These are phyloP conservation scores for Davidsoniella eucalypti DNA, from an alignment of 2,329 filamentous ascomycete genomes.

Conservation along the genomic window DNA sequence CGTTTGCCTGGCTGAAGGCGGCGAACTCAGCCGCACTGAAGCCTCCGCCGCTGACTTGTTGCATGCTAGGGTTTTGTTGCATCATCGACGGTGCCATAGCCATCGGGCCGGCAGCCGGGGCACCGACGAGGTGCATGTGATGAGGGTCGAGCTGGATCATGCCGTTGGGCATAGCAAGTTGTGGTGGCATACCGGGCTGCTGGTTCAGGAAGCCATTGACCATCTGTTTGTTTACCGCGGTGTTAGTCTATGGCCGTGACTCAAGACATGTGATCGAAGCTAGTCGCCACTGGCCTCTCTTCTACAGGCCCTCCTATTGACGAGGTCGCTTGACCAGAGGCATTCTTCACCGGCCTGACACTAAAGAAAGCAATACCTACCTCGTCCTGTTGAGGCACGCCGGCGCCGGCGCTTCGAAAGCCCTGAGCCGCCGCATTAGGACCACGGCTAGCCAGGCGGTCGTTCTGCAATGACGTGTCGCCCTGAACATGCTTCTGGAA, in stretches of 20 bases:
- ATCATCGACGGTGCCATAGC: constrained; percentile 35
- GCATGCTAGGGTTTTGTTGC: constrained; percentile 7
- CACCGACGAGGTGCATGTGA: constrained; percentile 19
- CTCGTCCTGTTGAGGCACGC: constrained; percentile 53
- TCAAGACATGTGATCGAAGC: constrained; percentile 13
- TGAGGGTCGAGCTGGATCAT: constrained; percentile 31
- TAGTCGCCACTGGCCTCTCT: constrained; percentile 14
- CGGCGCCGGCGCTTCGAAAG: constrained; percentile 57
- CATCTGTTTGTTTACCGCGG: constrained; percentile 39
- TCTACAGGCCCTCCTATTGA: not conserved
- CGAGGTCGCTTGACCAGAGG: no score
- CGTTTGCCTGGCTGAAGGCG: constrained; percentile 50
- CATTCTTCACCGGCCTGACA: no score
- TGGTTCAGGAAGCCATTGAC: constrained; percentile 88
- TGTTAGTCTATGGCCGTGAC: not conserved
- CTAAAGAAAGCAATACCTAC: constrained; percentile 23
- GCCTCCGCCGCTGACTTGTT: constrained; percentile 32
- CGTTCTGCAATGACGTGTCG: constrained; percentile 86
- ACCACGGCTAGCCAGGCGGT: constrained; percentile 64
- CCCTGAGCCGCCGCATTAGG: constrained; percentile 56
- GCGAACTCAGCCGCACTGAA: constrained; percentile 80
- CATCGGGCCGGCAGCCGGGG: constrained; percentile 27
- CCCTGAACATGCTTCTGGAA: constrained; percentile 95
- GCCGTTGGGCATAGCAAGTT: constrained; percentile 34
- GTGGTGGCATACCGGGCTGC: constrained; percentile 40